Evolutionary conservation across 1,284 basidiomycete species (phyloP).

Genomic region (Cystobasidium slooffiae): DNA sequence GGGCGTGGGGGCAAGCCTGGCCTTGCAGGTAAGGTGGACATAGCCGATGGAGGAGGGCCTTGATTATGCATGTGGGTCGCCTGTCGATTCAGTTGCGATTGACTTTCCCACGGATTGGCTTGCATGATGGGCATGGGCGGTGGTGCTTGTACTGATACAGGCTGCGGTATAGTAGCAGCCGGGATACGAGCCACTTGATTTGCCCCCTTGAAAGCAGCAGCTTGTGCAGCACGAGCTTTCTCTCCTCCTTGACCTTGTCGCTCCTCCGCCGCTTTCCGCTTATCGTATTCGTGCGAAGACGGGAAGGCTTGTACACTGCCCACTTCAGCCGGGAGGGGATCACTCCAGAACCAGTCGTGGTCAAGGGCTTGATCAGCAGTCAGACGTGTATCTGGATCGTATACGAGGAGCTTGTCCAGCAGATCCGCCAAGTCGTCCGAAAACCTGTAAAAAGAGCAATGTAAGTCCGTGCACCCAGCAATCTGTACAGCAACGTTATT

Average conservation of each 20-base stretch:
- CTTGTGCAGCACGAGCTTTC: conserved; percentile 37
- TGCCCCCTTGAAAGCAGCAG: conserved; percentile 34
- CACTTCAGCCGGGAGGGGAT: conserved; percentile 54
- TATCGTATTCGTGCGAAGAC: conserved; percentile 43
- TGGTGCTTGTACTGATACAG: neutral
- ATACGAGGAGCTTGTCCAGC: conserved; percentile 60
- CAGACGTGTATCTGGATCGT: conserved; percentile 62
- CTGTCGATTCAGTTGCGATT: neutral
- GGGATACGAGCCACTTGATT: conserved; percentile 11
- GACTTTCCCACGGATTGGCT: conserved; percentile 4
- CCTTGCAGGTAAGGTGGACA: neutral
- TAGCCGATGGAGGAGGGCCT: neutral
- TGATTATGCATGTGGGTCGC: neutral
- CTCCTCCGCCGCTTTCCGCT: conserved; percentile 33
- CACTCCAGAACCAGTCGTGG: conserved; percentile 70
- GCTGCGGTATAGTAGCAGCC: neutral
- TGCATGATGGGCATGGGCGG: conserved; percentile 10
- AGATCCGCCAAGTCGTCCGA: conserved; percentile 55
- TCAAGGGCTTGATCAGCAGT: conserved; percentile 62
- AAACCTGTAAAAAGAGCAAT: conserved; percentile 14
- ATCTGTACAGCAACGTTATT: neutral
- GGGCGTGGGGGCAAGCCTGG: conserved; percentile 21
- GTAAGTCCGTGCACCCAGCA: conserved; percentile 7
- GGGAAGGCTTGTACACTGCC: conserved; percentile 28
- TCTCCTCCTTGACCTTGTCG: conserved; percentile 14